Conservation (phyloP, 176 grass and related monocot species). For the Eleusine coracana region DNA sequence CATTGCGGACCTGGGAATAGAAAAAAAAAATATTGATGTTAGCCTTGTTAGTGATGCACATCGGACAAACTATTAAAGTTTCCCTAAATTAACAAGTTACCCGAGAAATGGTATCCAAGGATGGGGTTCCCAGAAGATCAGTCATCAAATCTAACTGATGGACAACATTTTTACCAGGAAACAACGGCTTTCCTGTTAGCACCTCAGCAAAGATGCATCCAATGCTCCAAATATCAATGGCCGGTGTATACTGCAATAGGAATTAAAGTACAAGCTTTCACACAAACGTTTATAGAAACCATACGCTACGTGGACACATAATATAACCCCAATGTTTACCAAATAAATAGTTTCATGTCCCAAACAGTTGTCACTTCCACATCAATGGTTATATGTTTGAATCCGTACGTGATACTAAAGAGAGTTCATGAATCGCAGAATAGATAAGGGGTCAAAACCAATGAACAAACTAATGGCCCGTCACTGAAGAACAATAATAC, state of each 20-base stretch:
- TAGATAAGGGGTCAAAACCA: not conserved
- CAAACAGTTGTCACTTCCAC: not conserved
- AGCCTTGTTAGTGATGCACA: slow-evolving; percentile 18
- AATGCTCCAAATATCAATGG: slow-evolving; percentile 99
- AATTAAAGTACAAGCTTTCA: slow-evolving; percentile 12
- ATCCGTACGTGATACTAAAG: not conserved
- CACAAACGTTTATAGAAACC: slow-evolving; percentile 17
- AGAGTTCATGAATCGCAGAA: not conserved
- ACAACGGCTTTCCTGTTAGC: slow-evolving; percentile 91
- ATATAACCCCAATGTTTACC: not conserved
- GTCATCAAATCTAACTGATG: slow-evolving; percentile 99
- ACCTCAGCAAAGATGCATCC: slow-evolving; percentile 99
- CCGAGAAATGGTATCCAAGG: slow-evolving; percentile 95
- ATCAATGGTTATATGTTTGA: not conserved
- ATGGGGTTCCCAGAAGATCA: slow-evolving; percentile 94
- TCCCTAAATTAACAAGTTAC: slow-evolving; percentile 43
- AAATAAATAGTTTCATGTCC: not conserved
- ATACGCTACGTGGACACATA: not conserved
- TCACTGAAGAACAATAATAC: not conserved
- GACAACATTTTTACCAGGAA: slow-evolving; percentile 99
- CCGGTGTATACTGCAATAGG: slow-evolving; percentile 91
- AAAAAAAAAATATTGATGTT: slow-evolving; percentile 19
- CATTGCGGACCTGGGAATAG: slow-evolving; percentile 76
- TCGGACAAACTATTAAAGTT: slow-evolving; percentile 8
- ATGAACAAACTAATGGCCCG: not conserved